phyloP scores from a whole-genome alignment of 2,329 filamentous ascomycete genomes.

The Stylonectria norvegica region DNA sequence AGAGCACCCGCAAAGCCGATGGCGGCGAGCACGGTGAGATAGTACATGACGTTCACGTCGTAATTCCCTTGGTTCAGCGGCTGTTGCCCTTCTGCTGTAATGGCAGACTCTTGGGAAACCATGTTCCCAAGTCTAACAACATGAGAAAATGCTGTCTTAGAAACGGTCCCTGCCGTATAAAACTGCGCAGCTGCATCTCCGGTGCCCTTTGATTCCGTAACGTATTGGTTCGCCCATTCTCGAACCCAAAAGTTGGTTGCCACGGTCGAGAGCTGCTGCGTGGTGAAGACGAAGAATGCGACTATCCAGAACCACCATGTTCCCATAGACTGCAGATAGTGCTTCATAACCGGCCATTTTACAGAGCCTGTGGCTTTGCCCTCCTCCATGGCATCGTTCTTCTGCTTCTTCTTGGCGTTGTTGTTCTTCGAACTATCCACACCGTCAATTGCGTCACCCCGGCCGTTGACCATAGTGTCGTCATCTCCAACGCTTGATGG shows the following conservation, averaged over 20 bases:
- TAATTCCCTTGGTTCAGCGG: conserved; percentile 24
- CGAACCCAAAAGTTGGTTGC: conserved; percentile 93
- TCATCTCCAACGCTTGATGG: conserved; percentile 72
- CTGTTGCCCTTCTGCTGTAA: conserved; percentile 10
- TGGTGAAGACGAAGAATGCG: conserved; percentile 68
- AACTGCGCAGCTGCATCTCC: conserved; percentile 17
- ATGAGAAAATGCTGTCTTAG: conserved; percentile 34
- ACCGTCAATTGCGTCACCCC: conserved; percentile 45
- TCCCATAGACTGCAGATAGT: conserved; percentile 92
- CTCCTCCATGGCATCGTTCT: conserved; percentile 62
- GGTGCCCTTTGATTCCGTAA: conserved; percentile 40
- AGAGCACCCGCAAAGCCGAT: conserved; percentile 75
- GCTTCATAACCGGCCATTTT: conserved; percentile 78
- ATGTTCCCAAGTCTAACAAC: conserved; percentile 37
- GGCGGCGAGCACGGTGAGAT: conserved; percentile 75
- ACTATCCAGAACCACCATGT: conserved; percentile 91
- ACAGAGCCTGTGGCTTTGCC: conserved; percentile 81
- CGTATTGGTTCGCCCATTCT: conserved; percentile 91
- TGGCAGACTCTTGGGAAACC: neutral
- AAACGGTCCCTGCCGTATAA: conserved; percentile 22
- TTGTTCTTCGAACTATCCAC: conserved; percentile 44
- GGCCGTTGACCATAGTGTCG: conserved; percentile 51
- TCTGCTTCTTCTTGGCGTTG: conserved; percentile 43
- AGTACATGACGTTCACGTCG: conserved; percentile 80
- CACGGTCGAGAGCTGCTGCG: conserved; percentile 82